These are phyloP conservation scores for Syncephalastrum racemosum DNA, from an alignment of 371 early-diverging fungal genomes.

Conservation along the genomic window DNA sequence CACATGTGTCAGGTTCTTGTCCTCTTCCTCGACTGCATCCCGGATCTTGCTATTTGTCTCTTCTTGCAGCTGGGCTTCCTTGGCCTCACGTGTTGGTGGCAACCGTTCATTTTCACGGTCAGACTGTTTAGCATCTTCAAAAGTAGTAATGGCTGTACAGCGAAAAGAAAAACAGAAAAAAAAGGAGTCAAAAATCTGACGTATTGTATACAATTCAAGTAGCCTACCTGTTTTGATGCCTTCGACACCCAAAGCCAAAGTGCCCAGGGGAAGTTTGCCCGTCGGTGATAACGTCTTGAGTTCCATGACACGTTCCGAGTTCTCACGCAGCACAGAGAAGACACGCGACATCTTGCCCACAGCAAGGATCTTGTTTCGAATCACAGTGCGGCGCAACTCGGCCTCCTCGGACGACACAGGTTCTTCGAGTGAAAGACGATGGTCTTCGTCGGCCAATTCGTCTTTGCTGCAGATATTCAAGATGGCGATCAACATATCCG, in stretches of 20 bases:
- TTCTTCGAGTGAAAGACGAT: constrained; percentile 1
- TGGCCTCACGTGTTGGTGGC: constrained; percentile 74
- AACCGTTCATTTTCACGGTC: constrained; percentile 93
- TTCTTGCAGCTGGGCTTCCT: constrained; percentile 48
- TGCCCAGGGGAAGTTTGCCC: constrained; percentile 78
- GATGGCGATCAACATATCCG: constrained; percentile 91
- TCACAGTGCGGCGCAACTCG: constrained; percentile 63
- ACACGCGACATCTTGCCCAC: constrained; percentile 88
- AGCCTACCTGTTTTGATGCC: constrained; percentile 85
- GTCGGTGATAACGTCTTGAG: constrained; percentile 85
- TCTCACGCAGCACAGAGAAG: constrained; percentile 86
- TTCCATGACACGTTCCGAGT: constrained; percentile 89
- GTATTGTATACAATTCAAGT: too few relatives aligned
- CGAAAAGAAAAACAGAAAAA: background rate
- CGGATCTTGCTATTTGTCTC: constrained; percentile 39
- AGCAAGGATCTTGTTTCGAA: constrained; percentile 90
- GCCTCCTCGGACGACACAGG: constrained; percentile 28
- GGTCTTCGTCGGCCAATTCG: constrained; percentile 46
- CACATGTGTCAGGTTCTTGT: constrained; percentile 39
- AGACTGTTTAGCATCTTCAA: constrained; percentile 88
- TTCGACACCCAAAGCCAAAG: constrained; percentile 85
- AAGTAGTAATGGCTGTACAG: constrained; percentile 76
- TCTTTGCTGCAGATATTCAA: constrained; percentile 89
- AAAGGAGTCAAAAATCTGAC: too few relatives aligned
- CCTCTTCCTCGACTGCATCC: constrained; percentile 43